These are phyloP conservation scores for Sanghuangporus weigelae DNA, from an alignment of 1,284 basidiomycete genomes.

Conservation along the genomic window DNA sequence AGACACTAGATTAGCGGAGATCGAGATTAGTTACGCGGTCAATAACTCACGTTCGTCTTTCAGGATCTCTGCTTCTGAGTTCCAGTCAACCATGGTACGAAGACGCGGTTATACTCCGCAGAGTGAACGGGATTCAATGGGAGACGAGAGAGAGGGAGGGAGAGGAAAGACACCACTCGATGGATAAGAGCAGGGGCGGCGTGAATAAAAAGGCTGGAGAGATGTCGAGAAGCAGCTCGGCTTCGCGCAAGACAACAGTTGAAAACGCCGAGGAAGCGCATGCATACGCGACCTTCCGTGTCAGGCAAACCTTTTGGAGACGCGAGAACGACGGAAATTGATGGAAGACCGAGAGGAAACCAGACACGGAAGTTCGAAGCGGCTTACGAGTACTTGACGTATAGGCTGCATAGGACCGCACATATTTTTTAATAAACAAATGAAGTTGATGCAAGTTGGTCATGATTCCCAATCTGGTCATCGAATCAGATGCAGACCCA, in stretches of 20 bases:
- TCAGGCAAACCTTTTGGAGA: not conserved
- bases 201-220: not conserved
- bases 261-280: not conserved
- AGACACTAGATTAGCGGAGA: not conserved
- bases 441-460: not conserved
- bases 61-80: constrained; percentile 43
- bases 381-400: too few relatives aligned
- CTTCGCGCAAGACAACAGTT: not conserved
- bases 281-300: not conserved
- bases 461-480: not conserved
- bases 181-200: not conserved
- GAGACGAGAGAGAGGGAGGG: not conserved
- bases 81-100: constrained; percentile 51
- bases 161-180: not conserved
- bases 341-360: not conserved
- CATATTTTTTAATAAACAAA: not conserved
- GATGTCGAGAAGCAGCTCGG: not conserved
- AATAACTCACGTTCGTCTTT: constrained; percentile 43
- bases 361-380: not conserved
- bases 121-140: too few relatives aligned
- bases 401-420: too few relatives aligned
- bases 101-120: not conserved
- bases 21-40: not conserved
- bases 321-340: not conserved
- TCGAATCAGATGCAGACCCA: not conserved